Base-by-base conservation (phyloP, 495 filamentous ascomycete species). In the Aspergillus asperescens region DNA sequence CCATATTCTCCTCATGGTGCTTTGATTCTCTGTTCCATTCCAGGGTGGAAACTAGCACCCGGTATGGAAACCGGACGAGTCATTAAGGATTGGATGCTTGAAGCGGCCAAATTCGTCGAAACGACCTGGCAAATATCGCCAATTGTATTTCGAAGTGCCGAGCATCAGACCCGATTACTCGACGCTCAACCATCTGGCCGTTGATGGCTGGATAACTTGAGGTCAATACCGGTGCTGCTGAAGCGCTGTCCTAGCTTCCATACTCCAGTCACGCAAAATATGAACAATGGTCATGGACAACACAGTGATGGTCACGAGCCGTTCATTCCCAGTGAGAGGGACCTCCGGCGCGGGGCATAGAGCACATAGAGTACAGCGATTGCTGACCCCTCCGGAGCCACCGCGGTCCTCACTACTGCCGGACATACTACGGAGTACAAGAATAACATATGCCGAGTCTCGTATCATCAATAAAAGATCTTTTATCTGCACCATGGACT, bases 371-470 rank as follows among this genome's bases (percentile, higher is more conserved):
- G 5, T 28, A 18, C 24, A 32, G 19, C 8, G 19, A 48, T 23
- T 16, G 18, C 16, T 40, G 23, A 50, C 55, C 50, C 54, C 55
- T 52, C 55, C 22, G 16, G 3, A 16, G 45, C 55, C 50, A 48
- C 55, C 49, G 32, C 43, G 55, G 55, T 57, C 55, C 55, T 24
- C 55, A 50, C 42, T 28, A 4, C n/a, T 35, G 4, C 8, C 32
- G 10, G 32, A 3, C 32, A 3, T 44, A 3, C 29, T 47, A 7
- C 10, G 13, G 15, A 23, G 18, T 39, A 18, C n/a, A 7, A 31
- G 25, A 13, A 3, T 7, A 9, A 5, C 27, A 7, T 27, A 25
- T 6, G 16, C 9, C 22, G 8, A 1, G 6, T 28, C 2, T 1
- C 28, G 31, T 16, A 44, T 29, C 25, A 44, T 18, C 43, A 32